Evolutionary conservation across 805 yeast species (phyloP).

Genomic region (Myxozyma geophila): DNA sequence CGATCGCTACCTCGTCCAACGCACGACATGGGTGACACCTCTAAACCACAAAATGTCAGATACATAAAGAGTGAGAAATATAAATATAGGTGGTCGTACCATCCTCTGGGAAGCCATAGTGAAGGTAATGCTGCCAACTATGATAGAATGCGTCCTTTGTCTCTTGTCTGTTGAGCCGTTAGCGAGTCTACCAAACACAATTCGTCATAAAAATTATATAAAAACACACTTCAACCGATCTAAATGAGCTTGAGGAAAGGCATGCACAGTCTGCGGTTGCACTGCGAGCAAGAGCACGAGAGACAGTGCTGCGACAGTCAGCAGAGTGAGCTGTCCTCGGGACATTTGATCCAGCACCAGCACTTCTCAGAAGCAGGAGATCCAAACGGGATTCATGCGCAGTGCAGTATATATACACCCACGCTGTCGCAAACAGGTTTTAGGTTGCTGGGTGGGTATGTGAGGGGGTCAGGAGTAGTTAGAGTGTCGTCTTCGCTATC

Average conservation of each 20-base stretch:
- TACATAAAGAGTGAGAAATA: no score
- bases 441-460: no score
- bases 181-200: not conserved
- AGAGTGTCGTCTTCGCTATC: no score
- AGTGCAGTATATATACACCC: no score
- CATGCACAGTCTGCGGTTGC: not conserved
- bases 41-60: constrained; percentile 24
- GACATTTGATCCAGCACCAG: not conserved
- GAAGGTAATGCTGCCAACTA: constrained; percentile 73
- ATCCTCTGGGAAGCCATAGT: constrained; percentile 77
- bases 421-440: no score
- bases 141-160: constrained; percentile 60
- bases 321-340: not conserved
- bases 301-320: not conserved
- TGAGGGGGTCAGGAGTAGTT: no score
- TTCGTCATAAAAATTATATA: not conserved
- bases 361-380: no score
- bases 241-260: constrained; percentile 31
- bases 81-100: constrained; percentile 42
- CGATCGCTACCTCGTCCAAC: constrained; percentile 68
- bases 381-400: no score
- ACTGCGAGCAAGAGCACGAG: not conserved
- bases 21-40: constrained; percentile 76
- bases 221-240: constrained; percentile 21
- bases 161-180: constrained; percentile 27